Evolutionary conservation across 192 early-diverging fungal genomes (phyloP), one percentile per base, ranked within the genome.

Genomic region (Glomus cerebriforme): DNA sequence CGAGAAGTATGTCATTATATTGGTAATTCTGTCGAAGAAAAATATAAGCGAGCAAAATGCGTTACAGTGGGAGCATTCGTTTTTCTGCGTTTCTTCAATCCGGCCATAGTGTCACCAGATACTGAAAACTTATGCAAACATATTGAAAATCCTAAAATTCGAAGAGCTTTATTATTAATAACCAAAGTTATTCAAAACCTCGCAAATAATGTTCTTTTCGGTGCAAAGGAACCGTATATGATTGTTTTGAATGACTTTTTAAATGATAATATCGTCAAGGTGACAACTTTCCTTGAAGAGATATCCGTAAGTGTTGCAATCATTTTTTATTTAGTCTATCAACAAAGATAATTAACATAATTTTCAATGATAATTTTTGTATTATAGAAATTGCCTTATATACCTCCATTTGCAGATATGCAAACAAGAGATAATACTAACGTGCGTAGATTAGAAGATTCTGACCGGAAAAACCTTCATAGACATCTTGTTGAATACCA

Each of bases 141-240:
- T 0, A 80, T 85, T 17, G 88, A 92, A 34, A 85, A 88, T 37
- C 82, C 85, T 62, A 89, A 92, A 54, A 85, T 97, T 59, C 89
- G 93, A 26, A 92, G 97, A 73, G 96, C 97, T 54, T 84, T 97
- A 60, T 82, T 99, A 59, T 85, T 98, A 39, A 92, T 92, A 58
- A 97, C 96, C 26, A 99, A 98, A 82, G 94, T 98, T 17, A 96
- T 98, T 68, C 97, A 98, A 74, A 98, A 98, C 79, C 80, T 99
- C 63, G 96, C 97, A 31, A 99, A 99, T 81, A 94, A 97, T 79
- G 93, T 98, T 19, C 85, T 95, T 45, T 99, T 99, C 85, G 96
- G 96, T 68, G 88, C 89, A 75, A 99, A 99, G 84, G 97, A 99
- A 87, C 89, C 90, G 1, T 99, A 92, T 82, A 98, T 99, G 97